A percentile compares a stretch with the other conserved stretches of the same genome.
These are phyloP conservation scores for Penicillium oxalicum DNA, from an alignment of 2,329 filamentous ascomycete genomes.

Conservation along the genomic window DNA sequence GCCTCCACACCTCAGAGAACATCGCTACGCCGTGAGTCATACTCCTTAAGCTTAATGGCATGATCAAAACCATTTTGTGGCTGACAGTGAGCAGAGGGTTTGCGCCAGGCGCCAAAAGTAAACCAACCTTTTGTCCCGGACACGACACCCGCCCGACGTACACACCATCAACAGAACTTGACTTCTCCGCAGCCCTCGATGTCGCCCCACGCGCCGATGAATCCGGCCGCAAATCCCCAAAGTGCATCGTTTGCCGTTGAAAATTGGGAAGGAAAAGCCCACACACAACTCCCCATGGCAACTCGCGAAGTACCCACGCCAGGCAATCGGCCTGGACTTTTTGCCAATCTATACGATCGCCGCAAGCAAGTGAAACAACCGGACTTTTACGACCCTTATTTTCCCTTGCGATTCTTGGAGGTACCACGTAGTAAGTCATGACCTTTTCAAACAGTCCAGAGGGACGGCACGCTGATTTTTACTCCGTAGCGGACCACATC, in stretches of 20 bases:
- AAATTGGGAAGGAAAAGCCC: conserved; percentile 36
- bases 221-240: conserved; percentile 27
- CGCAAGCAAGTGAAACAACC: conserved; percentile 29
- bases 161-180: conserved; percentile 21
- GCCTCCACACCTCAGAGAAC: conserved; percentile 20
- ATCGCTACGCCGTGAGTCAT: conserved; percentile 19
- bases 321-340: conserved; percentile 38
- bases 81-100: conserved; percentile 28
- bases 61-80: neutral
- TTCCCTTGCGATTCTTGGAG: conserved; percentile 31
- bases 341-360: conserved; percentile 22
- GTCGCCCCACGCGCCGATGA: conserved; percentile 21
- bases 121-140: conserved; percentile 38
- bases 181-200: conserved; percentile 32
- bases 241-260: conserved; percentile 28
- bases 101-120: conserved; percentile 36
- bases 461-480: conserved; percentile 3
- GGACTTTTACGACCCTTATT: conserved; percentile 37
- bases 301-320: conserved; percentile 39
- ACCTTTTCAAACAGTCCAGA: neutral
- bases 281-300: conserved; percentile 33
- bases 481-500: conserved; percentile 53
- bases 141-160: conserved; percentile 33
- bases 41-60: neutral
- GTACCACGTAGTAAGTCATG: conserved; percentile 31